These are phyloP conservation scores for Cyclocybe cylindracea DNA, from an alignment of 768 basidiomycete genomes.

Conservation along the genomic window DNA sequence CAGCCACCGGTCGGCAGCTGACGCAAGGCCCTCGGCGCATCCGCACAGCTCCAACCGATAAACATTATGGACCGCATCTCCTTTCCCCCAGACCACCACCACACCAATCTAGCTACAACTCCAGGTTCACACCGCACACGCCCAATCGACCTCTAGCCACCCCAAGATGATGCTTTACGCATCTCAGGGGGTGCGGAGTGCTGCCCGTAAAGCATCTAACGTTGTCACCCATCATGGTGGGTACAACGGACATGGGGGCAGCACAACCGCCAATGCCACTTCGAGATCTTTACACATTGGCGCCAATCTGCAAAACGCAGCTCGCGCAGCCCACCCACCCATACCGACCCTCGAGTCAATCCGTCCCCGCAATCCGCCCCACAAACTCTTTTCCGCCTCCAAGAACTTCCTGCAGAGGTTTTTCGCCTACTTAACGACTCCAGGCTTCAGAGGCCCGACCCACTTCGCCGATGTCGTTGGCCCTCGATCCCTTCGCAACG, in stretches of 20 bases:
- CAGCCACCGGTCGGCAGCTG: too few species aligned
- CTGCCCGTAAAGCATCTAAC: constrained; percentile 40
- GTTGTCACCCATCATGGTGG: constrained; percentile 28
- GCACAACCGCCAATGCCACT: constrained; percentile 21
- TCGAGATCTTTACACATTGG: constrained; percentile 49
- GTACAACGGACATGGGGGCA: constrained; percentile 24
- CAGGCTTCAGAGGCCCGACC: constrained; percentile 42
- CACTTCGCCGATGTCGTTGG: constrained; percentile 26
- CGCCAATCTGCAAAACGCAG: constrained; percentile 33
- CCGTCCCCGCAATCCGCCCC: constrained; percentile 29
- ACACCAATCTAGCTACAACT: not conserved
- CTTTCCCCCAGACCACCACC: constrained; percentile 8
- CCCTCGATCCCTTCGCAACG: constrained; percentile 31
- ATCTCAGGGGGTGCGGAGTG: constrained; percentile 44
- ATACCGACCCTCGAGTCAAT: constrained; percentile 9
- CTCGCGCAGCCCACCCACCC: constrained; percentile 6
- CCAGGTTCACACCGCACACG: constrained; percentile 11
- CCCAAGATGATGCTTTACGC: constrained; percentile 43
- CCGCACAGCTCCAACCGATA: constrained; percentile 42
- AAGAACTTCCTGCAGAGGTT: constrained; percentile 57
- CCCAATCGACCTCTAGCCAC: constrained; percentile 7
- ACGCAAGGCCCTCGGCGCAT: too few species aligned
- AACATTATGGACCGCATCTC: constrained; percentile 52
- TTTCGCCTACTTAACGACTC: constrained; percentile 57
- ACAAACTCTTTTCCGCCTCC: constrained; percentile 53